Evolutionary conservation across 2,329 filamentous ascomycete genomes (phyloP).

Genomic region (Remersonia thermophila): DNA sequence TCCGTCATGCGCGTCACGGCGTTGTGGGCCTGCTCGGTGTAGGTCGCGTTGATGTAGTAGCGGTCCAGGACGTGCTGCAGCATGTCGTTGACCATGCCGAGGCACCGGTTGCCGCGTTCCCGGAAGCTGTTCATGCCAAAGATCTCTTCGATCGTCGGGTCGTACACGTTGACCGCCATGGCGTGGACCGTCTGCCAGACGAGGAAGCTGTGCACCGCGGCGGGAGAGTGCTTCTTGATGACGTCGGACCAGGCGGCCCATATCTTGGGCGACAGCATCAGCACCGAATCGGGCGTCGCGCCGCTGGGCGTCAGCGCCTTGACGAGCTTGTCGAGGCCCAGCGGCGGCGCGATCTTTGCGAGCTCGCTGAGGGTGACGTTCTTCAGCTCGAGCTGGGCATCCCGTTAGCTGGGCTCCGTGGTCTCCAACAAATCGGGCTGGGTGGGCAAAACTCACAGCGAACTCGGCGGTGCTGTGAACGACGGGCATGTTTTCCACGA

Average conservation of each 20-base stretch:
- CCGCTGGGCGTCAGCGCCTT: constrained; percentile 1
- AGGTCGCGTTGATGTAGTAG: constrained; percentile 58
- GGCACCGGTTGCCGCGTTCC: constrained; percentile 56
- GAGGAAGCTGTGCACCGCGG: constrained; percentile 25
- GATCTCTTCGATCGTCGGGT: constrained; percentile 14
- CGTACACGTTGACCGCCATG: constrained; percentile 43
- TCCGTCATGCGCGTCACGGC: constrained; percentile 58
- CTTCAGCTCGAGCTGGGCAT: too few species aligned
- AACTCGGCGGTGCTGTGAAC: too few species aligned
- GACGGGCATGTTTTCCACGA: neutral
- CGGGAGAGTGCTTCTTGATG: constrained; percentile 23
- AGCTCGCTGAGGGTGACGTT: constrained; percentile 2
- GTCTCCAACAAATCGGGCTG: too few species aligned
- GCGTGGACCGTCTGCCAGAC: constrained; percentile 52
- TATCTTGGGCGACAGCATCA: neutral
- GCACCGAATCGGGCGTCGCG: neutral
- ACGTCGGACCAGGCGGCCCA: constrained; percentile 22
- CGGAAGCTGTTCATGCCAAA: constrained; percentile 34
- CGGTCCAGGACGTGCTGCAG: constrained; percentile 58
- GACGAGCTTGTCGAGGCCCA: constrained; percentile 10
- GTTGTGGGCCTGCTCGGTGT: constrained; percentile 52
- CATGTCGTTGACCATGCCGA: constrained; percentile 27
- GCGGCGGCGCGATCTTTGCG: neutral
- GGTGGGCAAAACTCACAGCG: too few species aligned
- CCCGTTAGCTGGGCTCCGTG: too few species aligned